Percentiles rank a stretch among this genome's conserved stretches.
These are phyloP conservation scores for Fusarium sp. DNA, from an alignment of 2,329 filamentous ascomycete species.

Conservation along the genomic window DNA sequence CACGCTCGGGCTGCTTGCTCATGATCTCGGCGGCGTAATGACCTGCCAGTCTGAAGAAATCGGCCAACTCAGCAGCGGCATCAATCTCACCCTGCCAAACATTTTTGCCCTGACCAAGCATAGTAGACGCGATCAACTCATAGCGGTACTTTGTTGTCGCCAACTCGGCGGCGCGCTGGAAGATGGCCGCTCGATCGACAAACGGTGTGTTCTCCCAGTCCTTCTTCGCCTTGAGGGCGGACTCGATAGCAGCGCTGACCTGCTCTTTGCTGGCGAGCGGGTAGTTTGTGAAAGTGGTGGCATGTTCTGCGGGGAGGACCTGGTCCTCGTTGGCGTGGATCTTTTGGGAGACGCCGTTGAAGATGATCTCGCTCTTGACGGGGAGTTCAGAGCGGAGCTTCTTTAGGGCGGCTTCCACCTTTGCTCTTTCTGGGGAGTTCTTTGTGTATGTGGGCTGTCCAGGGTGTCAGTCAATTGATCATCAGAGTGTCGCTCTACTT, in stretches of 20 bases:
- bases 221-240: slow-evolving; percentile 84
- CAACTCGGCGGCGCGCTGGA: slow-evolving; percentile 94
- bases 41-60: slow-evolving; percentile 94
- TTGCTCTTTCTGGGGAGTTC: slow-evolving; percentile 48
- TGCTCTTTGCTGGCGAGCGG: slow-evolving; percentile 50
- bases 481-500: fast-evolving
- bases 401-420: slow-evolving; percentile 48
- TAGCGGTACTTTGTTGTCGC: slow-evolving; percentile 93
- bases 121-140: slow-evolving; percentile 94
- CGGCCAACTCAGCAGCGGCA: slow-evolving; percentile 87
- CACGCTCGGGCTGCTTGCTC: slow-evolving; percentile 51
- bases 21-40: slow-evolving; percentile 76
- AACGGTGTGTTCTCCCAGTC: slow-evolving; percentile 88
- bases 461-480: neutral
- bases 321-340: slow-evolving; percentile 46
- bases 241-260: slow-evolving; percentile 73
- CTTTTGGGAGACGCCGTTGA: slow-evolving; percentile 47
- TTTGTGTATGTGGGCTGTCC: slow-evolving; percentile 48
- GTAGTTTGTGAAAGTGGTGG: slow-evolving; percentile 52
- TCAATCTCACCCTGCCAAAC: slow-evolving; percentile 99
- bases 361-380: slow-evolving; percentile 49
- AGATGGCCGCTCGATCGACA: slow-evolving; percentile 89
- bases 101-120: slow-evolving; percentile 97
- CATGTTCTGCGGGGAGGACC: slow-evolving; percentile 52
- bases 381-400: slow-evolving; percentile 50